Base-by-base conservation (phyloP, 225 moss, liverwort and hornwort genomes). In the Pleurozium schreberi region DNA sequence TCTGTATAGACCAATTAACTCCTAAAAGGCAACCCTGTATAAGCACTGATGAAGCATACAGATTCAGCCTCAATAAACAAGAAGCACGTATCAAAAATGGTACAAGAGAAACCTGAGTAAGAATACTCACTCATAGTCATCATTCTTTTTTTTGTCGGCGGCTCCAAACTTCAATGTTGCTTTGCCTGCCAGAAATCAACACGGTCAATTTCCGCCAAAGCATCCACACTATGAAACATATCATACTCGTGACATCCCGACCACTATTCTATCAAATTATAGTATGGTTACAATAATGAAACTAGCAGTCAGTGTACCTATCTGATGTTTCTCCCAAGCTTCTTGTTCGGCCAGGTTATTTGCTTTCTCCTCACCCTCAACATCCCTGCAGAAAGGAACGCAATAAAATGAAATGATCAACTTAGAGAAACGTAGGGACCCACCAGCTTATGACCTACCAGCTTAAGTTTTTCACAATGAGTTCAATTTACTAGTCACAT, bases 151-250 rank as follows among this genome's bases (percentile, higher is more conserved):
- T 89, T 95, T 96, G 75, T 99, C 97, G 66, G 96, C 97, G 57
- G 99, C 97, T 89, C 98, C 98, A 92, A 99, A 99, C 87, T 96
- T 97, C 92, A 99, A 84, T 38, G 95, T 96, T 31, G 97, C 97
- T 89, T 97, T 99, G 84, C 94, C 97, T 96, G 91, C 42, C 90
- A 91, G 59, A 80, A 69, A 71, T 82, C 77, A 69, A 70, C 70
- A 85, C 20, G 64, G 88, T 93, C 83, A 91, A 55, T 88, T 81
- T 80, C 74, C 64, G 73, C 74, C 42, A 88, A 55, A 87, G 60
- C 61, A 85, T 83, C 84, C 61, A 89, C 25, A 85, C 30, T 62
- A 49, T 12, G 65, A 69, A 61, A 66, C 40, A 86, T n/a, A 84
- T 61, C 53, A 43, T 75, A 55, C 34, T 86, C 36, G 43, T 57